Evolutionary conservation across 2,329 filamentous ascomycete genomes (phyloP).

Genomic region (Claviceps lovelessii): DNA sequence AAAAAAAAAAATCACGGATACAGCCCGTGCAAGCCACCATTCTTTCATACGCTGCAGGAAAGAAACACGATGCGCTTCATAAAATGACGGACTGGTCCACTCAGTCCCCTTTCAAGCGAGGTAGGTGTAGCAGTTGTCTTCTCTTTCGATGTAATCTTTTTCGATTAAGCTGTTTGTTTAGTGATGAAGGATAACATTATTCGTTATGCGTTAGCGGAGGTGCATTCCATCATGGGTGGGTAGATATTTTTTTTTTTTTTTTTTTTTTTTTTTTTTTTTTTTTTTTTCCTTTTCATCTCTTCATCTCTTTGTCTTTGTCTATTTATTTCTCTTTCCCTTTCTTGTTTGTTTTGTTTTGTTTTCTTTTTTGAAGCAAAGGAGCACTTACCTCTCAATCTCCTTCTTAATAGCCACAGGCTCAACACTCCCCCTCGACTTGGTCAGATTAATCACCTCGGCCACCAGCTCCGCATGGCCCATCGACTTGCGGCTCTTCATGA

Average conservation of each 20-base stretch:
- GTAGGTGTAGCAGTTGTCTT: conserved; percentile 57
- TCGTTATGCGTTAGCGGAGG: not conserved
- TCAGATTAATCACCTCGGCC: conserved; percentile 82
- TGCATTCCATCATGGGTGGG: not conserved
- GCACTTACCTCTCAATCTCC: conserved; percentile 79
- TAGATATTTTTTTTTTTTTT: no score
- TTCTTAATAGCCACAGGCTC: conserved; percentile 84
- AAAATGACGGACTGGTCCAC: no score
- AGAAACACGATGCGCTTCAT: no score
- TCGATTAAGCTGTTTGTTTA: conserved; percentile 63
- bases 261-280: no score
- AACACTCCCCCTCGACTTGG: conserved; percentile 70
- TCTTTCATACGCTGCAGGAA: no score
- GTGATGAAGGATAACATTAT: not conserved
- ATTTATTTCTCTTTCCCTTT: no score
- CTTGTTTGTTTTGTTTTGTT: no score
- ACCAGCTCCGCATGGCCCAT: conserved; percentile 47
- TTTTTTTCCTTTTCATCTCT: no score
- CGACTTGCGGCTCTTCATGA: conserved; percentile 90
- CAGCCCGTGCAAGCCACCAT: no score
- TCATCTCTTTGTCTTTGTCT: accelerated
- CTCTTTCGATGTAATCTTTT: conserved; percentile 82
- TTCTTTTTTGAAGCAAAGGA: no score
- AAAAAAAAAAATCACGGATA: no score
- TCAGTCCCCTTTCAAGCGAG: conserved; percentile 33